Evolutionary conservation across 1,284 basidiomycete genomes (phyloP).

Genomic region (Moesziomyces sp.): DNA sequence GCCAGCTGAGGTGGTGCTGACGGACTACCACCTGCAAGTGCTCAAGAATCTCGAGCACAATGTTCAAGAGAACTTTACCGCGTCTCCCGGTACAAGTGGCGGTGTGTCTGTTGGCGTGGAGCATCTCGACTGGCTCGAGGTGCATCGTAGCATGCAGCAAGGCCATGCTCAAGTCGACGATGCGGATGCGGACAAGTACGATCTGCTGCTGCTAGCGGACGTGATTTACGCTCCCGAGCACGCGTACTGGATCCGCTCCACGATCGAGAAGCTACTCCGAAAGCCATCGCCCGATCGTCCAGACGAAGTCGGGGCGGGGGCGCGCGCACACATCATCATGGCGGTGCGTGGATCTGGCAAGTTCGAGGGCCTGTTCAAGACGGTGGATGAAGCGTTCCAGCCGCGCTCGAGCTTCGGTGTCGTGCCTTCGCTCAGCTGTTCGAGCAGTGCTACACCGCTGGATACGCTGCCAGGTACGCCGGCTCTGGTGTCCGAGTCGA

Average conservation of each 20-base stretch:
- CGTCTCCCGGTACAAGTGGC: not conserved
- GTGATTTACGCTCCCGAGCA: conserved; percentile 47
- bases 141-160: conserved; percentile 18
- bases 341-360: conserved; percentile 42
- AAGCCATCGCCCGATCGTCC: conserved; percentile 4
- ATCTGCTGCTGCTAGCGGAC: conserved; percentile 40
- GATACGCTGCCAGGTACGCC: conserved; percentile 43
- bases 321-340: conserved; percentile 46
- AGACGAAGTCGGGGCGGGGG: not conserved
- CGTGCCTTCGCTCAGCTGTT: conserved; percentile 26
- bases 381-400: conserved; percentile 40
- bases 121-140: conserved; percentile 38
- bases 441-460: conserved; percentile 19
- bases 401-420: not conserved
- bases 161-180: not conserved
- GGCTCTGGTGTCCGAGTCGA: conserved; percentile 1
- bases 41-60: conserved; percentile 37
- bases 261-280: conserved; percentile 33
- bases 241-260: conserved; percentile 42
- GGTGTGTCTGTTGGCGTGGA: conserved; percentile 28
- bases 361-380: conserved; percentile 34
- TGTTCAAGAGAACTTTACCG: conserved; percentile 25
- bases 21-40: conserved; percentile 46
- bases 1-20: conserved; percentile 34
- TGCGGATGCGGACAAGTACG: conserved; percentile 9